Base-by-base conservation (phyloP, 345 rosid genomes). In the Linum usitatissimum region DNA sequence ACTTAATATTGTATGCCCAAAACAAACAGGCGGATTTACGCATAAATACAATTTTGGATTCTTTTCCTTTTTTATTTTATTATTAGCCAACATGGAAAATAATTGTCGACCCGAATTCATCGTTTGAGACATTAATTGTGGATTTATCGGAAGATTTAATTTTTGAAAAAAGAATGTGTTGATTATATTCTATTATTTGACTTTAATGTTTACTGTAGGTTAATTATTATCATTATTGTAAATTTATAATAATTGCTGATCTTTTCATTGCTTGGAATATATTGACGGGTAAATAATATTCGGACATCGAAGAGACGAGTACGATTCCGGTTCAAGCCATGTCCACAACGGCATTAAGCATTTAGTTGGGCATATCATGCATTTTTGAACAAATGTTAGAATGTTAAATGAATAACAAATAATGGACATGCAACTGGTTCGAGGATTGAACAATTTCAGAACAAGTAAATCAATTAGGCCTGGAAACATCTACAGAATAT, bases 391-490 rank as follows among this genome's bases (percentile, higher is more conserved):
- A n/a, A n/a, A n/a, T n/a, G n/a, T n/a, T n/a, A n/a, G n/a, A n/a
- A n/a, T n/a, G n/a, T n/a, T n/a, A n/a, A n/a, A n/a, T n/a, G n/a
- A n/a, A n/a, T n/a, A n/a, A n/a, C n/a, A n/a, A 31, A 31, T 31
- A 3, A 31, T 31, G 36, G 36, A 31, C 36, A 3, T 3, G 3
- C 36, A 31, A 31, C 36, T 31, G 36, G 36, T 31, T 31, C 36
- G 36, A 31, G 36, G 3, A 6, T 2, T 31, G 36, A 31, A 31
- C 36, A 31, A 6, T 31, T 31, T 31, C 3, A 31, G 36, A 6
- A 31, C 36, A 31, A 31, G 36, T 31, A 31, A 31, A 31, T 64
- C 59, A 53, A 28, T 53, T 64, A 64, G 34, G 59, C 67, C 54
- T 64, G 59, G 60, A 64, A 59, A 64, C 60, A 54, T 34, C 6